A percentile compares a stretch with the other conserved stretches of the same genome.
Conservation (phyloP, 2,329 filamentous ascomycete genomes). For the Chaetothyriales sp. region DNA sequence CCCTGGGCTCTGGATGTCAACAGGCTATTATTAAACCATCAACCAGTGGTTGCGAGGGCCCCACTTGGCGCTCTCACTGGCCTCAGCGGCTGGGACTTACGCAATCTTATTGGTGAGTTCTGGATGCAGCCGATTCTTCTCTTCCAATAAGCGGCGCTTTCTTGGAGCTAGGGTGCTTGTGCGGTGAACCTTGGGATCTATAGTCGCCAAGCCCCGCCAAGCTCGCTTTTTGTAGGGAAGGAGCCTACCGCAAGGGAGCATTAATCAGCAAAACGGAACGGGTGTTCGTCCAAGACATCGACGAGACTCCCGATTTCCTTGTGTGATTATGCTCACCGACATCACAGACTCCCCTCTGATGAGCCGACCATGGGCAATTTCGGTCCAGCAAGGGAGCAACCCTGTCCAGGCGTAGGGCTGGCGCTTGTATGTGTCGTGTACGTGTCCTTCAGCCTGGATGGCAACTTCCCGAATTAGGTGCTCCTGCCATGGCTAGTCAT, state of each 20-base stretch:
- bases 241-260: background rate
- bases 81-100: background rate
- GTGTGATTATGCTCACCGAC: background rate
- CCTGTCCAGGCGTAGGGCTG: background rate
- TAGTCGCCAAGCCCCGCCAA: too few relatives aligned
- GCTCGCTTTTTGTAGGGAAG: background rate
- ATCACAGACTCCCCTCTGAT: background rate
- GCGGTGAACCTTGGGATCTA: background rate
- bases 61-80: background rate
- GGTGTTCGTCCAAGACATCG: too few relatives aligned
- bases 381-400: background rate
- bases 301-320: too few relatives aligned
- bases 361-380: background rate
- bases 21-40: background rate
- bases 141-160: background rate
- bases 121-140: background rate
- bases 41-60: background rate
- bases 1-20: background rate
- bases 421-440: background rate
- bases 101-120: background rate
- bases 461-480: background rate
- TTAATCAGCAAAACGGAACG: background rate
- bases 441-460: background rate
- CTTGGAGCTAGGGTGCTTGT: background rate
- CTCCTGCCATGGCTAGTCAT: background rate